Evolutionary conservation across 176 grass and related monocot species (phyloP), one percentile per base, ranked within the genome.

Genomic region (Oryza glumipatula): DNA sequence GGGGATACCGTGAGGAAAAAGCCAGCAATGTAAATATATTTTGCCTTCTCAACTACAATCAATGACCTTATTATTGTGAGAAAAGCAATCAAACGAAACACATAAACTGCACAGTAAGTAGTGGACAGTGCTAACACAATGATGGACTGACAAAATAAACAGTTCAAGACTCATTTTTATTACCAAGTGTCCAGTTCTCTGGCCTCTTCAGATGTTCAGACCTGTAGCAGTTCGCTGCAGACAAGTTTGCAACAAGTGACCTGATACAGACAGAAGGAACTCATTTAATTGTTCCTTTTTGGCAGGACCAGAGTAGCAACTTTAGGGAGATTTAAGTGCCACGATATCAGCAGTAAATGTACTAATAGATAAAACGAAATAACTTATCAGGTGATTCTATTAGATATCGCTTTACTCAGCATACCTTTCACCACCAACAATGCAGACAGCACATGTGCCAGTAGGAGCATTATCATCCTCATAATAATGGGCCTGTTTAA

Each of bases 1-100:
- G 94, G 97, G 5, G 97, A 99, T 35, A 99, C 97, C 0, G 94
- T 99, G 30, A 99, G 90, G 88, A 99, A 99, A 94, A 96, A 99
- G 7, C 97, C 97, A 91, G 97, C 94, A 82, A 99, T 99, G 66
- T 96, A 96, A 65, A 96, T 89, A 82, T 96, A 99, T 79, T 99
- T 99, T 49, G 97, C 94, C 70, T 94, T 99, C 79, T 94, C 96
- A 90, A 99, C 96, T 99, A 77, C 77, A 65, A 49, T 83, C 28
- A 72, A 78, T 63, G 35, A 63, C 8, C 19, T 78, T n/a, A 49
- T 13, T 49, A 49, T 24, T 49, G 9, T 86, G 28, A 86, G 67
- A 19, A 77, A 66, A 49, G 3, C 19, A 13, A 81, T 71, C 11
- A 82, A 33, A 74, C 1, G 35, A 54, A 74, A 38, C 3, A 10